Percentiles rank a stretch among this genome's conserved stretches.
These are phyloP conservation scores for Amauroascus verrucosus DNA, from an alignment of 2,329 filamentous ascomycete genomes.

Conservation along the genomic window DNA sequence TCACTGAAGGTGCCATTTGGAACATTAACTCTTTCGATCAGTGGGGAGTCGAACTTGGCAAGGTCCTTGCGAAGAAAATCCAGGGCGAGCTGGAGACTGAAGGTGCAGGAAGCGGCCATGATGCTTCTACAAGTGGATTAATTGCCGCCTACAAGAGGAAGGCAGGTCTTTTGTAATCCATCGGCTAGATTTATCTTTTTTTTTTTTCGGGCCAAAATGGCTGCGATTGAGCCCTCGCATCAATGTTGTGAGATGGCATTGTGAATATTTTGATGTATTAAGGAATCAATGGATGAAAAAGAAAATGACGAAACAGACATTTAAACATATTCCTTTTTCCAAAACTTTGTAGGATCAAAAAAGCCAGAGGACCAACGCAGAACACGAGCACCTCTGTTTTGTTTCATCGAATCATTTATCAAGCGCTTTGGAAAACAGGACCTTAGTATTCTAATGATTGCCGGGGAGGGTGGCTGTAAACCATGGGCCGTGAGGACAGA, in stretches of 20 bases:
- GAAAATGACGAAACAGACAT: neutral
- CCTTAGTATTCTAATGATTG: no score
- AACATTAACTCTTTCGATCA: slow-evolving; percentile 99
- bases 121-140: slow-evolving; percentile 76
- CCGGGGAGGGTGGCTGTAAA: neutral
- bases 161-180: slow-evolving; percentile 28
- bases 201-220: neutral
- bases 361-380: no score
- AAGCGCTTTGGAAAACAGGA: no score
- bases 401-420: neutral
- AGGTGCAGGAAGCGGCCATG: slow-evolving; percentile 64
- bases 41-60: slow-evolving; percentile 98
- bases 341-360: neutral
- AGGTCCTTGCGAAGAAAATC: slow-evolving; percentile 89
- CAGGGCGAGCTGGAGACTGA: slow-evolving; percentile 70
- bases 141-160: slow-evolving; percentile 88
- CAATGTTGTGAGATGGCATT: neutral
- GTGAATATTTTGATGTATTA: neutral
- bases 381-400: no score
- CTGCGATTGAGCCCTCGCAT: neutral
- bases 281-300: neutral
- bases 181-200: neutral
- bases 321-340: no score
- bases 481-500: neutral
- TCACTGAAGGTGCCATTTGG: slow-evolving; percentile 95